These are phyloP conservation scores for Acanthamoeba lugdunensis DNA, from an alignment of 208 protist genomes.

Conservation along the genomic window DNA sequence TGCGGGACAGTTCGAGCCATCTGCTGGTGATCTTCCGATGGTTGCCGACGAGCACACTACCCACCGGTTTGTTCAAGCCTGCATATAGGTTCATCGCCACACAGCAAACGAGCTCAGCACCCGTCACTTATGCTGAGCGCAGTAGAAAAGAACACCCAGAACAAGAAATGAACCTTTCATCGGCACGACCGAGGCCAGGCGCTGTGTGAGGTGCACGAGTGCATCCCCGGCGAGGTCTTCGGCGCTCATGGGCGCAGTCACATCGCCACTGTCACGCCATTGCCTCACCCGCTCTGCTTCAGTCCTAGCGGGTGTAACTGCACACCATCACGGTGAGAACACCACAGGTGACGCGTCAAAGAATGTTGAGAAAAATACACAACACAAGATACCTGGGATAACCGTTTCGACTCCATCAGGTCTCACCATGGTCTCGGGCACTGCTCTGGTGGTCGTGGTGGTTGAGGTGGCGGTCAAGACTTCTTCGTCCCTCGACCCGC, in stretches of 20 bases:
- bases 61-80: conserved; percentile 43
- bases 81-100: background rate
- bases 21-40: background rate
- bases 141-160: background rate
- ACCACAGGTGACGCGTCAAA: background rate
- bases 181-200: conserved; percentile 12
- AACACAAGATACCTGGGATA: background rate
- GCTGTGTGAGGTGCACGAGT: conserved; percentile 8
- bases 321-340: background rate
- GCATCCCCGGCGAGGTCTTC: conserved; percentile 35
- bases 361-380: no score
- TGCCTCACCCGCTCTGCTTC: background rate
- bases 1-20: conserved; percentile 50
- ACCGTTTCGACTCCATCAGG: background rate
- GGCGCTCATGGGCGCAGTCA: background rate
- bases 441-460: background rate
- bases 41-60: background rate
- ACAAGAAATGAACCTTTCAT: background rate
- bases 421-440: background rate
- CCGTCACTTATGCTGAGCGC: background rate
- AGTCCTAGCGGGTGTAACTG: background rate
- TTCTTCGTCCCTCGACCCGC: background rate
- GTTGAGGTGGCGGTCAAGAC: background rate
- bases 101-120: background rate
- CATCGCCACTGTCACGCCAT: background rate